Conservation (phyloP, 2,329 filamentous ascomycete genomes). For the Trichophyton schoenleinii region DNA sequence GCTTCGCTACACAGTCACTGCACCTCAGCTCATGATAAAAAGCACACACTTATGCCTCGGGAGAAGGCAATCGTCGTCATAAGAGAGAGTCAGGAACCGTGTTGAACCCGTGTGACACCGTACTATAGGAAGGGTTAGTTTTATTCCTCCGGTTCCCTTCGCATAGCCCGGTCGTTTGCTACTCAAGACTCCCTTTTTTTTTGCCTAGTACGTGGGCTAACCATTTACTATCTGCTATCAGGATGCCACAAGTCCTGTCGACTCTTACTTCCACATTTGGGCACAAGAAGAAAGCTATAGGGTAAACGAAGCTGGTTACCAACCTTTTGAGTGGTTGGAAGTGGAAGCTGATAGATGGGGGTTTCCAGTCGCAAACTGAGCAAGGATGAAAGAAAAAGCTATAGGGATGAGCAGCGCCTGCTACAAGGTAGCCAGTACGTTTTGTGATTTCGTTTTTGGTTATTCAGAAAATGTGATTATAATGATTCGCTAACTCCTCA, state of each 20-base stretch:
- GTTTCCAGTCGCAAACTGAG: background rate
- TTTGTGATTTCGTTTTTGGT: background rate
- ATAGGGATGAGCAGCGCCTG: constrained; percentile 3
- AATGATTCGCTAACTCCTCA: background rate
- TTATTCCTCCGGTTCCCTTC: background rate
- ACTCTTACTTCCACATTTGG: background rate
- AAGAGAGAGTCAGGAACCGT: background rate
- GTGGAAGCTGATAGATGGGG: constrained; percentile 2
- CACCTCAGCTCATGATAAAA: background rate
- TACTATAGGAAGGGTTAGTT: background rate
- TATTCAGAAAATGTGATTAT: background rate
- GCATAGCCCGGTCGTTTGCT: background rate
- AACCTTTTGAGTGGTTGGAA: background rate
- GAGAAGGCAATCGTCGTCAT: background rate
- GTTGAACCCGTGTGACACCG: background rate
- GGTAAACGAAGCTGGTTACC: background rate
- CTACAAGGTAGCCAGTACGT: background rate
- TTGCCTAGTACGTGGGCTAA: background rate
- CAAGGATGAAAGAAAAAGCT: background rate
- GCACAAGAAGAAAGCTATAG: background rate
- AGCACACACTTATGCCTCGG: background rate
- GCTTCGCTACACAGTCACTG: background rate
- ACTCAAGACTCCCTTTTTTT: background rate
- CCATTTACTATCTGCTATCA: background rate
- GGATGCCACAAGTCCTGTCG: background rate